These are phyloP conservation scores for Dimocarpus longan DNA, from an alignment of 345 rosid genomes.

Conservation along the genomic window DNA sequence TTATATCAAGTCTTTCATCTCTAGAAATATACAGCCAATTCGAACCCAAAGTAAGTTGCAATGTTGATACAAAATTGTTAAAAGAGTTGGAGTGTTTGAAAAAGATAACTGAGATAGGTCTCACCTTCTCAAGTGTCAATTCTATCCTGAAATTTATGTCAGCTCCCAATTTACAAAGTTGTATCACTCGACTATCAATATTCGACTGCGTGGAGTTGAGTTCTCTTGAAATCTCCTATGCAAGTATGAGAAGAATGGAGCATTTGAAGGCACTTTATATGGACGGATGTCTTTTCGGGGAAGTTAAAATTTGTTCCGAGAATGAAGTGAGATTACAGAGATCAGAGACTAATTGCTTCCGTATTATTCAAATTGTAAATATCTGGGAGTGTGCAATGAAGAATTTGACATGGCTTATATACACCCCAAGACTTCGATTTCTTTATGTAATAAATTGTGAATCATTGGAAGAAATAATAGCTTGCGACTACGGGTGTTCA, in stretches of 20 bases:
- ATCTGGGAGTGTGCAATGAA: accelerated
- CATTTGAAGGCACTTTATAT: background rate
- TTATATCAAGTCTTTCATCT: too few species aligned
- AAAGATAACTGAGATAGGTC: background rate
- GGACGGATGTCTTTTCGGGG: background rate
- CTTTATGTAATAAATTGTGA: background rate
- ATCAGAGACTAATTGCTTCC: background rate
- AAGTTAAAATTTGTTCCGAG: background rate
- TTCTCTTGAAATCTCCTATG: background rate
- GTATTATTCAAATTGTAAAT: background rate
- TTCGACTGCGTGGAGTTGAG: accelerated
- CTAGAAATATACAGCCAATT: too few species aligned
- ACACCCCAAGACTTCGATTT: background rate
- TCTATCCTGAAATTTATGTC: background rate
- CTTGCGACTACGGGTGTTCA: background rate
- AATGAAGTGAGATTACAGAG: background rate
- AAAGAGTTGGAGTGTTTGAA: too few species aligned
- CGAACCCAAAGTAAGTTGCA: too few species aligned
- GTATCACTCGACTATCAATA: background rate
- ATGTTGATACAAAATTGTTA: too few species aligned
- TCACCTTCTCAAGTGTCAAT: background rate
- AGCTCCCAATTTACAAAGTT: background rate
- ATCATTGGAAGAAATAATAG: background rate
- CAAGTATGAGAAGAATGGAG: too few species aligned
- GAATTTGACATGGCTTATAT: background rate